Evolutionary conservation across 441 rosid genomes (phyloP).

Genomic region (Jatropha podagrica): DNA sequence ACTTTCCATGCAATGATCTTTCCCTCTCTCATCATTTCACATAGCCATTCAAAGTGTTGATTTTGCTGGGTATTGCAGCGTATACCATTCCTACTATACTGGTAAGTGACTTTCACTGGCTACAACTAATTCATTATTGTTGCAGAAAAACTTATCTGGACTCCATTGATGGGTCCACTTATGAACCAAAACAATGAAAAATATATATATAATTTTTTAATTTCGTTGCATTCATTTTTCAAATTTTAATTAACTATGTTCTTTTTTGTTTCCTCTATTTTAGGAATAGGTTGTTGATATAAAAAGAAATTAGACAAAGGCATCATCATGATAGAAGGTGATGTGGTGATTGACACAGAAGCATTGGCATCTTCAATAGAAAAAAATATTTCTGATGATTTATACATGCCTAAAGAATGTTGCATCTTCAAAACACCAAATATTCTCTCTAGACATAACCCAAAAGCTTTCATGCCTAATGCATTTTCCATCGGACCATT

Average conservation of each 20-base stretch:
- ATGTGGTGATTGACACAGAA: neutral
- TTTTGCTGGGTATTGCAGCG: too few species aligned
- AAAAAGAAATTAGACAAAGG: neutral
- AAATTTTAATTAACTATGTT: neutral
- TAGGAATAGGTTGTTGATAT: neutral
- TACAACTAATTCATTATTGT: too few species aligned
- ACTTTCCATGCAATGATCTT: too few species aligned
- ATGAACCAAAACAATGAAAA: too few species aligned
- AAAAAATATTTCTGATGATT: neutral
- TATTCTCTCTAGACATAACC: constrained; percentile 29
- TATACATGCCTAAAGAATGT: constrained; percentile 8
- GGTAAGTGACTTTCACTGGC: neutral
- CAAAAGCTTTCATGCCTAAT: constrained; percentile 30
- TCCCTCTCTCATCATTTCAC: too few species aligned
- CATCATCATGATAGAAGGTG: neutral
- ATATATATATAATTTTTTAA: too few species aligned
- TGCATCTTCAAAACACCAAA: constrained; percentile 34
- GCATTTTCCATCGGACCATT: constrained; percentile 38
- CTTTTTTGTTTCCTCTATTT: neutral
- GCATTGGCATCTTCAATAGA: constrained; percentile 23
- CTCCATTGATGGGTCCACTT: too few species aligned
- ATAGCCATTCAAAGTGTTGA: too few species aligned
- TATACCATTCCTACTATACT: neutral
- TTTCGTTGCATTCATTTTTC: too few species aligned
- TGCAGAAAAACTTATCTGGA: too few species aligned